phyloP scores from a whole-genome alignment of 2,329 filamentous ascomycete species.

The Neofusicoccum sp. region DNA sequence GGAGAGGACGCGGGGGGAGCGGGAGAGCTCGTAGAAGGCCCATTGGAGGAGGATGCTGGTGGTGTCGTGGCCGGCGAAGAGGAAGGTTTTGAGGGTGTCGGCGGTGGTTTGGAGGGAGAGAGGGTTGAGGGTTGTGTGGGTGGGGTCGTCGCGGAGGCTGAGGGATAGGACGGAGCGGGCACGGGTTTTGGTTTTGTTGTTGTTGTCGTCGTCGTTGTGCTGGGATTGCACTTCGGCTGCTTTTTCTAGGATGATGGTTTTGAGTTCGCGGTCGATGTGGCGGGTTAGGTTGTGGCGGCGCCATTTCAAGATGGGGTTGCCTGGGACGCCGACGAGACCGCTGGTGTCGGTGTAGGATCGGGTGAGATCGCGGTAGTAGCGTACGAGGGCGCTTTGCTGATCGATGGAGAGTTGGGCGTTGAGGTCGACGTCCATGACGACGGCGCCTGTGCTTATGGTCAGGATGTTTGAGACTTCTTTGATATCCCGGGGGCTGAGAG shows the following conservation, averaged over 20 bases:
- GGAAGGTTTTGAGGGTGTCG: constrained; percentile 32
- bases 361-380: constrained; percentile 22
- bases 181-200: background rate
- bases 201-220: background rate
- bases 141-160: background rate
- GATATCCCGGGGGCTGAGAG: background rate
- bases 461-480: too few species aligned
- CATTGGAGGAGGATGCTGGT: constrained; percentile 30
- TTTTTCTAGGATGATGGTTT: constrained; percentile 26
- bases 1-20: constrained; percentile 15
- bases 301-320: background rate
- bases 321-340: background rate
- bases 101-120: constrained; percentile 22
- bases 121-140: constrained; percentile 22
- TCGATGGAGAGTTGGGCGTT: background rate
- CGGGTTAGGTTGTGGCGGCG: constrained; percentile 22
- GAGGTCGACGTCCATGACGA: constrained; percentile 14
- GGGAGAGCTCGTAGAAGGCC: constrained; percentile 25
- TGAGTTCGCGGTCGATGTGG: constrained; percentile 24
- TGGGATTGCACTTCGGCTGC: constrained; percentile 3
- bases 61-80: constrained; percentile 42
- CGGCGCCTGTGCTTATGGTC: background rate
- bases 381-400: constrained; percentile 6
- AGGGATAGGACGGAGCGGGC: constrained; percentile 11
- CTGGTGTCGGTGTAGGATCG: constrained; percentile 4